These are phyloP conservation scores for Ganoderma meredithae DNA, from an alignment of 1,284 basidiomycete species.

Conservation along the genomic window DNA sequence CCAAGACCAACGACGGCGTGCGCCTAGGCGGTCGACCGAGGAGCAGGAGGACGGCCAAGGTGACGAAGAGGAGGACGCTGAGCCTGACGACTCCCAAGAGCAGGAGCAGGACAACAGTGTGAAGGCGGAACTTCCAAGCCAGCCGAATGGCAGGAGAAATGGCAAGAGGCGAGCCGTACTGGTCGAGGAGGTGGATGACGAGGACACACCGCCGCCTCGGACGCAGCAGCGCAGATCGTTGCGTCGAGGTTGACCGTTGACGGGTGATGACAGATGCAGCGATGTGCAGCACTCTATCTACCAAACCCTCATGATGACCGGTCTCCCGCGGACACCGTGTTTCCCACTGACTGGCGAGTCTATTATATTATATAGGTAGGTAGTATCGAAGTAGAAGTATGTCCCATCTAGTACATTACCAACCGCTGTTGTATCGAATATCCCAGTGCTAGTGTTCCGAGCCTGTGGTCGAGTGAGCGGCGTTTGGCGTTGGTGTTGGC, in stretches of 20 bases:
- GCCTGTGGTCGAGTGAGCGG: background rate
- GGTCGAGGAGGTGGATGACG: conserved; percentile 46
- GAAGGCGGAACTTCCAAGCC: conserved; percentile 40
- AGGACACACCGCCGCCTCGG: conserved; percentile 40
- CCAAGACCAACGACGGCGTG: conserved; percentile 59
- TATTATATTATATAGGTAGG: conserved; percentile 32
- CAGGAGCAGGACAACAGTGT: conserved; percentile 51
- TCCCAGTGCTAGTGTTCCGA: conserved; percentile 14
- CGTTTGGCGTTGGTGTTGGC: background rate
- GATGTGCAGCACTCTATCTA: conserved; percentile 8
- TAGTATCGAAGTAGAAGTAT: conserved; percentile 25
- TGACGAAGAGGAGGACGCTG: conserved; percentile 50
- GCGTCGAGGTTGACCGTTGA: conserved; percentile 18
- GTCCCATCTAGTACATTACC: conserved; percentile 22
- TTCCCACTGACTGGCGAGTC: conserved; percentile 15
- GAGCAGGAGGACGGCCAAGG: conserved; percentile 53
- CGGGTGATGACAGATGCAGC: background rate
- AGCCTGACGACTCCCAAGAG: conserved; percentile 47
- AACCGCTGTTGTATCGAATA: conserved; percentile 16
- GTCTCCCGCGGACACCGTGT: background rate
- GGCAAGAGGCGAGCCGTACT: conserved; percentile 39
- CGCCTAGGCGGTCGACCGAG: conserved; percentile 42
- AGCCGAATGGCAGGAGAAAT: conserved; percentile 39
- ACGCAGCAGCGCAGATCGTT: conserved; percentile 34
- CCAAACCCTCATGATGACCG: background rate